Evolutionary conservation across 352 stramenopile genomes (phyloP).

Genomic region (Phytophthora colocasiae): DNA sequence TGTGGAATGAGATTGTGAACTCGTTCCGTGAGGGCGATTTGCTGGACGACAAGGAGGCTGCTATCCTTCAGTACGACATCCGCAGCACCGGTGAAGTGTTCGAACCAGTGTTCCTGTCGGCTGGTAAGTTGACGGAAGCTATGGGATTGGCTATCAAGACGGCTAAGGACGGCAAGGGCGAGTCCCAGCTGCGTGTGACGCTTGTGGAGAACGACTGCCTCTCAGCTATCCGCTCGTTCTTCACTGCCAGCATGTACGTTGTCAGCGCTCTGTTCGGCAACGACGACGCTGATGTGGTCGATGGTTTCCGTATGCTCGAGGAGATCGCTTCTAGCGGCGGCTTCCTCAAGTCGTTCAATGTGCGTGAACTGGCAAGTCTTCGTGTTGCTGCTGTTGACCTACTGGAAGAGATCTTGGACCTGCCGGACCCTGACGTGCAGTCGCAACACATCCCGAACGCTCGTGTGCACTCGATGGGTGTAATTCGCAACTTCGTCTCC

Average conservation of each 20-base stretch:
- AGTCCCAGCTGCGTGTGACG: constrained; percentile 79
- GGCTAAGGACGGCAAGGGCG: constrained; percentile 79
- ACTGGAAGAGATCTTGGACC: constrained; percentile 80
- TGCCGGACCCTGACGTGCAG: constrained; percentile 77
- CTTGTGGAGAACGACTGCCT: constrained; percentile 86
- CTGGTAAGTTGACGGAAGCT: constrained; percentile 82
- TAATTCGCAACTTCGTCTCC: constrained; percentile 89
- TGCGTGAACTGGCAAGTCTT: constrained; percentile 67
- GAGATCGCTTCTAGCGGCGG: constrained; percentile 65
- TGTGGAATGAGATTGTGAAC: constrained; percentile 88
- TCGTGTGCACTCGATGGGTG: constrained; percentile 78
- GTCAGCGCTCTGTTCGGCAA: constrained; percentile 74
- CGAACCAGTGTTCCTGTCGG: constrained; percentile 86
- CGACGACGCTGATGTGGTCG: constrained; percentile 82
- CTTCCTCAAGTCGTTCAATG: constrained; percentile 85
- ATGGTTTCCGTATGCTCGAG: constrained; percentile 83
- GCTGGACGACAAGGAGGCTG: constrained; percentile 80
- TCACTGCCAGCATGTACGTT: constrained; percentile 83
- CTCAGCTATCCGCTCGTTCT: constrained; percentile 84
- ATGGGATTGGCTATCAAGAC: constrained; percentile 75
- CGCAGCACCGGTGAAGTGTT: constrained; percentile 87
- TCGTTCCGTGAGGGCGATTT: constrained; percentile 80
- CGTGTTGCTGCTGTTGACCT: constrained; percentile 73
- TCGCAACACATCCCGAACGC: constrained; percentile 74
- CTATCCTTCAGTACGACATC: constrained; percentile 86